A percentile compares a stretch with the other conserved stretches of the same genome.
These are phyloP conservation scores for Excoecaria agallocha DNA, from an alignment of 345 rosid genomes.

Conservation along the genomic window DNA sequence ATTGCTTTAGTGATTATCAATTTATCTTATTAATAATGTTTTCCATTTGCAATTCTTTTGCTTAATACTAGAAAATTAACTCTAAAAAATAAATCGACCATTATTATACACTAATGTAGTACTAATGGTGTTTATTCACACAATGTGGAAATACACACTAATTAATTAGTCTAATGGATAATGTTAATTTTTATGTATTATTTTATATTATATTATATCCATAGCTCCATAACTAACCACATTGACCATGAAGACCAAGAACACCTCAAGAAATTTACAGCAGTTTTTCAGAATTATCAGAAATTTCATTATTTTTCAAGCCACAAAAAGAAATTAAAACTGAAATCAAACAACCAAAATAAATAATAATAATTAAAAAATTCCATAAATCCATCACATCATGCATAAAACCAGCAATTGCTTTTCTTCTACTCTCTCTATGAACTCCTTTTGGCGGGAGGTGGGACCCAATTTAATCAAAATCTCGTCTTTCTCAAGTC, in stretches of 20 bases:
- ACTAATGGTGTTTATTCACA: too few species aligned
- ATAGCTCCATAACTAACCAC: neutral
- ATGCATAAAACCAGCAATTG: slow-evolving; percentile 8
- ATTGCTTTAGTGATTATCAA: too few species aligned
- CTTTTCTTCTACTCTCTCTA: slow-evolving; percentile 30
- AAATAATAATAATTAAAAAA: neutral
- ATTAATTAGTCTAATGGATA: neutral
- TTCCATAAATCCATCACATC: neutral
- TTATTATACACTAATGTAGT: too few species aligned
- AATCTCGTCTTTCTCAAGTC: slow-evolving; percentile 54
- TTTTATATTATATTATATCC: neutral
- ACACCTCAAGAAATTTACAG: neutral
- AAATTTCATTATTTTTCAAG: neutral
- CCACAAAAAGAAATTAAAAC: neutral
- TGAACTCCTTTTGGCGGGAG: slow-evolving; percentile 43
- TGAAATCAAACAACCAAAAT: neutral
- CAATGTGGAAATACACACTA: too few species aligned
- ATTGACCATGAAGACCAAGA: neutral
- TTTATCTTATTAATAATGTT: too few species aligned
- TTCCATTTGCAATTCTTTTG: too few species aligned
- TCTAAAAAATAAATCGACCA: too few species aligned
- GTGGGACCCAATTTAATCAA: slow-evolving; percentile 45
- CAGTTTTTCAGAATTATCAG: neutral
- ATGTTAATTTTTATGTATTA: neutral
- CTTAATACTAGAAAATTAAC: too few species aligned